Evolutionary conservation across 164 flowering plant genomes (phyloP).

Genomic region (Stephania cephalantha): DNA sequence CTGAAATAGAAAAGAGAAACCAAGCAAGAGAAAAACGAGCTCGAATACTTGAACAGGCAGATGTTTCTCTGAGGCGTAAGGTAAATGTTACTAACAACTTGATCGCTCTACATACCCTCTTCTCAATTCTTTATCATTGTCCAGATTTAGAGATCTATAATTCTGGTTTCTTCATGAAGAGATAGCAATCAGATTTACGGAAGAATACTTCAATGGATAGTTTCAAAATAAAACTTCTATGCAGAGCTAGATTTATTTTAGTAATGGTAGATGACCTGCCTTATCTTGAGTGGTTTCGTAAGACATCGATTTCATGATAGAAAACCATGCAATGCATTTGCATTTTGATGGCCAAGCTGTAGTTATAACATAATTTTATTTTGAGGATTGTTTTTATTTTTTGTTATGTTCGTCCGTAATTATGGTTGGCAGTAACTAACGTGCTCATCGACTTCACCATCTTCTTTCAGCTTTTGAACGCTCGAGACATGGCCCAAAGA

Average conservation of each 20-base stretch:
- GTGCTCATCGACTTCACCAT: background rate
- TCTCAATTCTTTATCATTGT: background rate
- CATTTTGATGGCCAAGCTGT: no score
- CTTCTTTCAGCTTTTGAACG: slow-evolving; percentile 65
- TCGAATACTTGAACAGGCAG: slow-evolving; percentile 64
- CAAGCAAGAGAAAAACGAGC: slow-evolving; percentile 57
- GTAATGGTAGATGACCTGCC: background rate
- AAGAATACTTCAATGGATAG: no score
- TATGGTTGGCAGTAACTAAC: background rate
- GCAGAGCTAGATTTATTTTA: no score
- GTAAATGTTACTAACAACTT: slow-evolving; percentile 28
- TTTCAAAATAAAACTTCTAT: no score
- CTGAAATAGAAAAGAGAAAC: slow-evolving; percentile 75
- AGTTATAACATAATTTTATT: no score
- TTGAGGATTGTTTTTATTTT: no score
- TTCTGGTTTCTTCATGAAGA: background rate
- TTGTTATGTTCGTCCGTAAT: background rate
- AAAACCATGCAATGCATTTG: background rate
- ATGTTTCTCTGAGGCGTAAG: slow-evolving; percentile 69
- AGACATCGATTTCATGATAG: background rate
- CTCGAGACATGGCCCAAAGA: slow-evolving; percentile 89
- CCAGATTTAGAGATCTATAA: background rate
- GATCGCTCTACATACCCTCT: background rate
- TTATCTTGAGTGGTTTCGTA: background rate
- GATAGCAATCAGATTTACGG: no score